phyloP scores from a whole-genome alignment of 768 basidiomycete genomes.

The Nidularia sp. region DNA sequence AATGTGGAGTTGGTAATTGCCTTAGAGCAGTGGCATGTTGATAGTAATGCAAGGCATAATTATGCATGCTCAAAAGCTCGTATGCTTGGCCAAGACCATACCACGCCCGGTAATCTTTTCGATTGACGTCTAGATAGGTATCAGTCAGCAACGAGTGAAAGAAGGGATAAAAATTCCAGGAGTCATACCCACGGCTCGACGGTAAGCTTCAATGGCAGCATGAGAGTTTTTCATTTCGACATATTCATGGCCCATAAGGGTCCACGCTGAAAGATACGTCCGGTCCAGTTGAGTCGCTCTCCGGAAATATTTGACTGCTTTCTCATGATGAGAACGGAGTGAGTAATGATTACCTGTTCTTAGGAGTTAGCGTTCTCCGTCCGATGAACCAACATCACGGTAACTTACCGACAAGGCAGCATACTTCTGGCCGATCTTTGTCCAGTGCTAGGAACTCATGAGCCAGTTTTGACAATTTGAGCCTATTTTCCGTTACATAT shows the following conservation, averaged over 20 bases:
- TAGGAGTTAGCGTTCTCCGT: background rate
- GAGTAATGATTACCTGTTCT: slow-evolving; percentile 93
- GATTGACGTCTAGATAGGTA: slow-evolving; percentile 70
- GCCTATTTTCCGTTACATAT: slow-evolving; percentile 87
- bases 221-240: slow-evolving; percentile 99
- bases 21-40: slow-evolving; percentile 91
- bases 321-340: slow-evolving; percentile 88
- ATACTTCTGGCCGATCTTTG: slow-evolving; percentile 93
- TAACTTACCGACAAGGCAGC: slow-evolving; percentile 85
- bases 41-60: slow-evolving; percentile 95
- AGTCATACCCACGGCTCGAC: slow-evolving; percentile 86
- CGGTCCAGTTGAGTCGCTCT: slow-evolving; percentile 93
- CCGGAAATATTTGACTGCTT: slow-evolving; percentile 93
- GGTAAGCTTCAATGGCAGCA: slow-evolving; percentile 96
- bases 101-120: slow-evolving; percentile 98
- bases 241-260: slow-evolving; percentile 97
- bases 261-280: slow-evolving; percentile 96
- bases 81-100: slow-evolving; percentile 98
- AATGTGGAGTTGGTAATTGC: slow-evolving; percentile 30
- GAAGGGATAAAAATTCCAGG: background rate
- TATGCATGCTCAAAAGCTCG: slow-evolving; percentile 93
- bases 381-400: background rate
- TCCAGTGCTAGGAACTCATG: slow-evolving; percentile 88
- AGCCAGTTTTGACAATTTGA: slow-evolving; percentile 87
- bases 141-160: background rate